phyloP scores from a whole-genome alignment of 2,329 filamentous ascomycete species.

The Fusarium sterilihyphosum region DNA sequence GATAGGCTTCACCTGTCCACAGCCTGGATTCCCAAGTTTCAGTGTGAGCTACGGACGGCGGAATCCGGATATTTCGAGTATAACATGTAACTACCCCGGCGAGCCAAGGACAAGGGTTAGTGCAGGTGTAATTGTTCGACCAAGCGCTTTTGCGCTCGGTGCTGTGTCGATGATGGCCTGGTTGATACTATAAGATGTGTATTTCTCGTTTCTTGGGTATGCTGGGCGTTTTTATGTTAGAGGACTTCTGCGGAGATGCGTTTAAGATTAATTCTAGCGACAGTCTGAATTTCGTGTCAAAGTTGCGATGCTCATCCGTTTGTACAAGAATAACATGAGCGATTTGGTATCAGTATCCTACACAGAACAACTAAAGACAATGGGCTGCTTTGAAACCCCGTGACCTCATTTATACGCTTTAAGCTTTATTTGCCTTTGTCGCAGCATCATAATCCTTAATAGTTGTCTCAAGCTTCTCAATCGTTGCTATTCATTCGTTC shows the following conservation, averaged over 20 bases:
- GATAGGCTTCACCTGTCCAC: constrained; percentile 81
- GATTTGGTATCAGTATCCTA: background rate
- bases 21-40: constrained; percentile 47
- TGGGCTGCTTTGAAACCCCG: background rate
- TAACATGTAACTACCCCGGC: constrained; percentile 53
- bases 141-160: constrained; percentile 26
- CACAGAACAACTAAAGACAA: background rate
- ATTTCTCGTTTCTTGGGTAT: constrained; percentile 5
- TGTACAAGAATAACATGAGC: background rate
- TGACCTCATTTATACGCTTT: background rate
- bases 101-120: constrained; percentile 47
- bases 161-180: constrained; percentile 29
- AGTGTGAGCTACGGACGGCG: constrained; percentile 50
- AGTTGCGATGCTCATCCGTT: background rate
- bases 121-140: constrained; percentile 18
- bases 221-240: constrained; percentile 21
- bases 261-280: constrained; percentile 1
- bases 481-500: constrained; percentile 41
- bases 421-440: constrained; percentile 35
- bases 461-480: constrained; percentile 51
- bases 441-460: constrained; percentile 49
- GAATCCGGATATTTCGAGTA: constrained; percentile 29
- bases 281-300: background rate
- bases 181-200: constrained; percentile 28
- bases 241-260: constrained; percentile 2